phyloP scores from a whole-genome alignment of 805 yeast species.

The Saccharomycopsis babjevae region DNA sequence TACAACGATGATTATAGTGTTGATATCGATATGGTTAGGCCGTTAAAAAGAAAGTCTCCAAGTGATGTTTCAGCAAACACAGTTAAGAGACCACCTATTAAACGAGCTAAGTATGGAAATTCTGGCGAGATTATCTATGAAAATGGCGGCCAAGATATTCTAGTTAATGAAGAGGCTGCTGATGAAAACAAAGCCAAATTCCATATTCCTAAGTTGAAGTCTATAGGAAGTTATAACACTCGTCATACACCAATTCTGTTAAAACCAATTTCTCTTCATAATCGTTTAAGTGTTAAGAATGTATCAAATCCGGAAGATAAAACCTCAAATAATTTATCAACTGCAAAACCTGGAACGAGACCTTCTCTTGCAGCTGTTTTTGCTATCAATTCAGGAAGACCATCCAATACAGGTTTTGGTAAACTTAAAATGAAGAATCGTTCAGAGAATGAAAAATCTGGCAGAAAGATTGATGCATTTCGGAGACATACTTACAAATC shows the following conservation, averaged over 20 bases:
- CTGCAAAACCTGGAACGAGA: neutral
- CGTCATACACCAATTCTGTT: neutral
- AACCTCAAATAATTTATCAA: neutral
- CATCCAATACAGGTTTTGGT: neutral
- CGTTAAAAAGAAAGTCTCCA: neutral
- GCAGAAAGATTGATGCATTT: neutral
- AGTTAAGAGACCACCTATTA: neutral
- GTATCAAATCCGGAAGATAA: neutral
- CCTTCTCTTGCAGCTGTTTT: neutral
- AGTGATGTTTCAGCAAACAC: neutral
- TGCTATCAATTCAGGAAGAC: neutral
- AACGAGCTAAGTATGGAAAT: neutral
- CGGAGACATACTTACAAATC: neutral
- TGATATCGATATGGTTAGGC: neutral
- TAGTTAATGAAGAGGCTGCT: neutral
- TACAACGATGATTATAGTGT: neutral
- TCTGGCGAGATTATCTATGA: neutral
- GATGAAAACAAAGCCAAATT: neutral
- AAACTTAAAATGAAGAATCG: neutral
- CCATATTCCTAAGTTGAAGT: neutral
- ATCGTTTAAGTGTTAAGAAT: neutral
- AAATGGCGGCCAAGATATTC: neutral
- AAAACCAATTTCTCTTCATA: neutral
- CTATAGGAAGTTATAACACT: neutral
- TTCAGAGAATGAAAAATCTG: neutral